Evolutionary conservation across 768 basidiomycete species (phyloP).

Genomic region (Guyanaporus albipodus): DNA sequence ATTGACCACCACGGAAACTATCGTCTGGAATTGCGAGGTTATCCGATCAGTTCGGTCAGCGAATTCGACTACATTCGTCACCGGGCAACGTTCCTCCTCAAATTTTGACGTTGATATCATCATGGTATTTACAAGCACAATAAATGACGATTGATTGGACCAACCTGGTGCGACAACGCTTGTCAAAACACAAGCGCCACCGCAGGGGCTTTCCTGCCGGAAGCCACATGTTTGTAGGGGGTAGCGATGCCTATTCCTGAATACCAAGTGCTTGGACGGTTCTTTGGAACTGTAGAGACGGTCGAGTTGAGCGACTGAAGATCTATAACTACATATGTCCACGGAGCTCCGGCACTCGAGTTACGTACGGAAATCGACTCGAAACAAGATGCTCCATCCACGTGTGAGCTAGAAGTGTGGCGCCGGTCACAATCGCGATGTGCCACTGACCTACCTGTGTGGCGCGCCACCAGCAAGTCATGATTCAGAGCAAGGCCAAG

Average conservation of each 20-base stretch:
- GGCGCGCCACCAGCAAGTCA: constrained; percentile 13
- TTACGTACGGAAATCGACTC: constrained; percentile 16
- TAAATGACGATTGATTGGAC: constrained; percentile 7
- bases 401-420: constrained; percentile 1
- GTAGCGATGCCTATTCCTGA: constrained; percentile 11
- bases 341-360: constrained; percentile 18
- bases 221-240: constrained; percentile 22
- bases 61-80: constrained; percentile 1
- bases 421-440: constrained; percentile 10
- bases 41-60: neutral
- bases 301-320: too few species aligned
- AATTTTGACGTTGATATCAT: constrained; percentile 11
- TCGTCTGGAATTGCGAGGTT: neutral
- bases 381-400: constrained; percentile 4
- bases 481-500: neutral
- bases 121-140: constrained; percentile 2
- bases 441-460: constrained; percentile 3
- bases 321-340: too few species aligned
- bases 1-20: neutral
- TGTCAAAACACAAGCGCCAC: constrained; percentile 17
- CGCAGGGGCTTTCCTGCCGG: constrained; percentile 13
- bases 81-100: constrained; percentile 1
- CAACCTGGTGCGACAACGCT: neutral
- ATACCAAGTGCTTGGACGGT: constrained; percentile 9
- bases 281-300: neutral